Evolutionary conservation across 176 grass and related monocot genomes (phyloP).

Genomic region (Tillandsia fasciculata): DNA sequence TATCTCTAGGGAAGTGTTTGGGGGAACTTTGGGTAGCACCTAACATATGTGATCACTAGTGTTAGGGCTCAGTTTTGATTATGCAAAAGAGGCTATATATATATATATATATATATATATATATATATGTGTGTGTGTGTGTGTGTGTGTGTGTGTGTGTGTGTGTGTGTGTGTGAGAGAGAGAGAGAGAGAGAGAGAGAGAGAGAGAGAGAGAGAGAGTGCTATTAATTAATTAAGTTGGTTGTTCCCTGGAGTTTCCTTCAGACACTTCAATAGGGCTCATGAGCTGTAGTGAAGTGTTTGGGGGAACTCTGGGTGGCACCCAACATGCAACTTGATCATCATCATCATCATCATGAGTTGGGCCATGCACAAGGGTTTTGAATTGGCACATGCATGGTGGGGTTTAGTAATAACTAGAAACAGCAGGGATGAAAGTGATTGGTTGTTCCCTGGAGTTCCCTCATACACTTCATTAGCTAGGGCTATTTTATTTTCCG

Average conservation of each 20-base stretch:
- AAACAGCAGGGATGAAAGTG: too few species aligned
- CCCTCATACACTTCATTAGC: constrained; percentile 30
- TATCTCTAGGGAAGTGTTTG: constrained; percentile 28
- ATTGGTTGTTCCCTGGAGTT: constrained; percentile 32
- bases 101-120: too few species aligned
- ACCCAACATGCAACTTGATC: constrained; percentile 4
- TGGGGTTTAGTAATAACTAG: too few species aligned
- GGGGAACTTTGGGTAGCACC: constrained; percentile 20
- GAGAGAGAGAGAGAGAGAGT: neutral
- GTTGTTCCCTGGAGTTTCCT: constrained; percentile 25
- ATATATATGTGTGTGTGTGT: neutral
- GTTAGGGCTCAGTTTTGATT: neutral
- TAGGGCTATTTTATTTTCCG: neutral
- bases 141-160: too few species aligned
- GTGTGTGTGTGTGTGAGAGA: too few species aligned
- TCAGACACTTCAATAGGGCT: constrained; percentile 29
- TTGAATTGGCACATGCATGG: too few species aligned
- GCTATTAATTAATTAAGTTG: constrained; percentile 20
- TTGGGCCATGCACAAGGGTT: too few species aligned
- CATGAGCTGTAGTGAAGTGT: constrained; percentile 26
- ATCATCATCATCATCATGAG: neutral
- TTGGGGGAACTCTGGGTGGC: constrained; percentile 32
- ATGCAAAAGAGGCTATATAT: too few species aligned
- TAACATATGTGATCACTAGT: neutral
- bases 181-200: too few species aligned